phyloP scores from a whole-genome alignment of 1,139 yeast genomes.

The Petasospora fabianii region DNA sequence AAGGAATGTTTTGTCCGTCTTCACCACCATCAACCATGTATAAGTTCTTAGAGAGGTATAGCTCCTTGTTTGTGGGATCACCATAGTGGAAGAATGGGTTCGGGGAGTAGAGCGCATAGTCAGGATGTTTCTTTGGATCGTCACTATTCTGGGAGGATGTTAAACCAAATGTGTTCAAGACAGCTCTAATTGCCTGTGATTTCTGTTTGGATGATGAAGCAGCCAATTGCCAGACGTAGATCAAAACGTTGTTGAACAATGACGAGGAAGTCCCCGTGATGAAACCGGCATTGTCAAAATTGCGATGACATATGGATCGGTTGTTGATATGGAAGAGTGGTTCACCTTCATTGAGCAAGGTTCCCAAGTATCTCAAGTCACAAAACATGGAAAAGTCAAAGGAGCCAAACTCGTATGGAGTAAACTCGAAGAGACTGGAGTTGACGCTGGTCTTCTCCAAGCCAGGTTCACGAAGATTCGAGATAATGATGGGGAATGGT shows the following conservation, averaged over 20 bases:
- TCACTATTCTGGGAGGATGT: slow-evolving; percentile 27
- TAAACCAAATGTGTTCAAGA: slow-evolving; percentile 47
- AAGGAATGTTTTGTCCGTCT: slow-evolving; percentile 60
- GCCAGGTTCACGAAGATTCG: slow-evolving; percentile 36
- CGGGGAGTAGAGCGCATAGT: slow-evolving; percentile 69
- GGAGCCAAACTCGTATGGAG: slow-evolving; percentile 68
- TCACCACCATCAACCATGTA: slow-evolving; percentile 67
- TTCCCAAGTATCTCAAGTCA: slow-evolving; percentile 52
- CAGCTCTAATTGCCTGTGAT: slow-evolving; percentile 40
- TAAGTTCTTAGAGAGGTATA: slow-evolving; percentile 30
- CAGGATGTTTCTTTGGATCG: slow-evolving; percentile 38
- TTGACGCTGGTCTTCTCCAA: slow-evolving; percentile 27
- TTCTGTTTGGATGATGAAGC: slow-evolving; percentile 38
- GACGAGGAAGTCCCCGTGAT: slow-evolving; percentile 72
- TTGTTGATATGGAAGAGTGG: slow-evolving; percentile 27
- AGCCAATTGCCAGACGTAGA: slow-evolving; percentile 43
- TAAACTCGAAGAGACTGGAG: slow-evolving; percentile 46
- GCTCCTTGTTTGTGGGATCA: slow-evolving; percentile 12
- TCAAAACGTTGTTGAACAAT: slow-evolving; percentile 54
- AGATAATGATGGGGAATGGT: slow-evolving; percentile 42
- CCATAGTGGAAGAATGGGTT: slow-evolving; percentile 61
- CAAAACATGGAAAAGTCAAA: slow-evolving; percentile 60
- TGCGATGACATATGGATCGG: slow-evolving; percentile 42
- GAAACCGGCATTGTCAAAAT: slow-evolving; percentile 72
- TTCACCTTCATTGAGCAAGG: slow-evolving; percentile 37